Base-by-base conservation (phyloP, 345 rosid species). In the Gossypium arboreum region DNA sequence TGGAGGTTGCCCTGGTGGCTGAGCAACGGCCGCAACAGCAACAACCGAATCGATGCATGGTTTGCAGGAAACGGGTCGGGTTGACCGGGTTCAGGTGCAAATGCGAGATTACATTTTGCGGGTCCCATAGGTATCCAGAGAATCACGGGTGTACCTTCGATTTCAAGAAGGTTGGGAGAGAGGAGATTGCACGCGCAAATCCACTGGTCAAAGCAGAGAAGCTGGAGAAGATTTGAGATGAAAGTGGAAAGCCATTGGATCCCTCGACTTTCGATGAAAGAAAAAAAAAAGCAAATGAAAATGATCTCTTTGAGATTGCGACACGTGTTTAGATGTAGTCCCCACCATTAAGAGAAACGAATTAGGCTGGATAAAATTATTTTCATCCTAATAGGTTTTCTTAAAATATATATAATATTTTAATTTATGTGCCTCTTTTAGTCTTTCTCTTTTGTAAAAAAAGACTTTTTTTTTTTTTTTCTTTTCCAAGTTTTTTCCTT, bases 101-200 rank as follows among this genome's bases (percentile, higher is more conserved):
- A 44, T 87, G 90, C 27, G 88, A 82, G 63, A 87, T 80, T 73
- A 80, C 84, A 52, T 85, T 81, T 78, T 87, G 90, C 34, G 90
- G 88, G 79, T 65, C 65, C 9, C 90, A 87, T 59, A 78, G 90
- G 82, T 87, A 87, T 29, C 90, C 90, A 15, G 90, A 85, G 83
- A 82, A 79, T 39, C 90, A 87, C 50, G 83, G 80, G 4, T 87
- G 90, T 66, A 22, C 78, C 12, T 87, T 76, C 58, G 90, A 87
- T 78, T 87, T 85, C 78, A 87, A 83, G 80, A 81, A 77, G 75
- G 48, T 82, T 9, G 90, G 90, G 0, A 79, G 86, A 67, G 83
- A 83, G 20, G 88, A 83, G 88, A 87, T 87, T 77, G 85, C 86
- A 2, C 81, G 81, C 29, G 86, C 88, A 24, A 87, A 87, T 54